Percentiles rank a stretch among this genome's conserved stretches.
Evolutionary conservation across 2,329 filamentous ascomycete species (phyloP).

Genomic region (Ophiostoma ips): DNA sequence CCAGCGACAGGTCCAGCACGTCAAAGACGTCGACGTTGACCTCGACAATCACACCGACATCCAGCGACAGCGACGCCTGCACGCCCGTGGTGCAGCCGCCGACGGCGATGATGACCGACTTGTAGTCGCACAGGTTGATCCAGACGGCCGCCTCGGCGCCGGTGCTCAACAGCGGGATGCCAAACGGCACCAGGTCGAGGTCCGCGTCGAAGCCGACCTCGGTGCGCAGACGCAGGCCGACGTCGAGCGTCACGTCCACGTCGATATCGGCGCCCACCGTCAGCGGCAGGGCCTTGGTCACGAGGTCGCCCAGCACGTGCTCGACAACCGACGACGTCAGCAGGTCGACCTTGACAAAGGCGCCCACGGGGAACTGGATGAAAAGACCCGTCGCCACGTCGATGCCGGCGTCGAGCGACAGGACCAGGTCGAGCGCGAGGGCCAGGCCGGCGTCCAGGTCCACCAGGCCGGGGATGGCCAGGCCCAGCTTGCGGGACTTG

Average conservation of each 20-base stretch:
- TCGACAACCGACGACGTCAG: conserved; percentile 16
- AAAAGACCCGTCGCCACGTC: conserved; percentile 17
- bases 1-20: conserved; percentile 15
- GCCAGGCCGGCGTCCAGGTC: conserved; percentile 15
- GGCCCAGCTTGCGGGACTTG: conserved; percentile 11
- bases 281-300: conserved; percentile 15
- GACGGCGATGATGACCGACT: conserved; percentile 14
- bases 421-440: conserved; percentile 19
- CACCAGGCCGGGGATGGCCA: conserved; percentile 16
- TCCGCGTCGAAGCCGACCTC: conserved; percentile 15
- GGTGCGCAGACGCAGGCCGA: conserved; percentile 19
- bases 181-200: conserved; percentile 15
- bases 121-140: conserved; percentile 21
- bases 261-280: conserved; percentile 15
- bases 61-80: conserved; percentile 15
- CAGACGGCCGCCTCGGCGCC: conserved; percentile 18
- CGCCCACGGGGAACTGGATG: conserved; percentile 16
- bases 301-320: conserved; percentile 14
- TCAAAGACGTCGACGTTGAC: conserved; percentile 15
- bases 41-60: conserved; percentile 16
- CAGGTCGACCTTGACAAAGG: conserved; percentile 18
- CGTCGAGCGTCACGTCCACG: conserved; percentile 15
- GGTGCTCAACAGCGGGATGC: conserved; percentile 15
- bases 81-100: conserved; percentile 2
- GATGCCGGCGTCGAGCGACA: conserved; percentile 17